Evolutionary conservation across 495 filamentous ascomycete genomes (phyloP), one percentile per base, ranked within the genome.

Genomic region (Tuber calosporum): DNA sequence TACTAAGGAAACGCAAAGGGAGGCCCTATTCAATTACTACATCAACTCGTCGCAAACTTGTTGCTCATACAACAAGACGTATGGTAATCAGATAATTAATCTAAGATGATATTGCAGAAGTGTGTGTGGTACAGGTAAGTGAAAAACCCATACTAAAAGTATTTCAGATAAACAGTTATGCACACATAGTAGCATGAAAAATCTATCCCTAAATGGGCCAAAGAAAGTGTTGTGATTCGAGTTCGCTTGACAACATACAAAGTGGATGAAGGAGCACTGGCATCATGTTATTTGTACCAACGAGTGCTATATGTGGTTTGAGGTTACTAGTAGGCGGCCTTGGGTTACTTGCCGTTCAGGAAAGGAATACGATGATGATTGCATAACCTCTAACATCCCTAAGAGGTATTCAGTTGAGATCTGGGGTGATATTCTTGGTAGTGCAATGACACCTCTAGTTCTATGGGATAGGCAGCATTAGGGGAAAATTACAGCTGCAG

Each of bases 351-450:
- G 45, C 4, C 4, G n/a, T 4, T 30, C 43, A 6, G 42, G 36
- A 3, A 58, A 68, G 15, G 22, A 8, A 1, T 72, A 20, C 19
- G 7, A 39, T 11, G 38, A 74, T 7, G 62, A 71, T 42, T 74
- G 73, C 71, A 38, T 74, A 1, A 40, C 34, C 0, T 48, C 43
- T 6, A 68, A 69, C 17, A 71, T 71, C 36, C 19, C 22, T 1
- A 74, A 71, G 39, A 19, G 66, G 39, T 34, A 74, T 45, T 66
- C 69, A 2, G 41, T 71, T 5, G 71, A 71, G 36, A 39, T 74
- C 20, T 70, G 69, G 45, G 34, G 30, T 20, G 62, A 48, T 0
- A 71, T 74, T 71, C 48, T 74, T 7, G 68, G 72, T 7, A 26
- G 39, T 1, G 36, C 42, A 2, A 69, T 42, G 37, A 43, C 62